Percentiles rank a stretch among this genome's conserved stretches.
Conservation (phyloP, 1,139 yeast species). For the Magnusiomyces starmeri region DNA sequence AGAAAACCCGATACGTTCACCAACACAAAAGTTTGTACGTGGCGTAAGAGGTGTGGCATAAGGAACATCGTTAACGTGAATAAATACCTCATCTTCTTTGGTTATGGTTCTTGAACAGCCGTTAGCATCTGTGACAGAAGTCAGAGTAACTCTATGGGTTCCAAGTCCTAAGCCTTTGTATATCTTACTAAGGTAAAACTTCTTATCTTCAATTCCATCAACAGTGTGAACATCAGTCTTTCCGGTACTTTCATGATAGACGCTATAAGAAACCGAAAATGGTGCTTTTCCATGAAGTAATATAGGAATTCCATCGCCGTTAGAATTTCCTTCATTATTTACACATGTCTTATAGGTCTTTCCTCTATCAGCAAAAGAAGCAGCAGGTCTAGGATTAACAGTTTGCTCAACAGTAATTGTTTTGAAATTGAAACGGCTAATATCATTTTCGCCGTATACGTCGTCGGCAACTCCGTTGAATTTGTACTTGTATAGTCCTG, state of each 20-base stretch:
- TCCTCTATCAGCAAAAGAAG: constrained; percentile 43
- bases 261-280: constrained; percentile 45
- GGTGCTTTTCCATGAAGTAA: constrained; percentile 58
- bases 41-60: constrained; percentile 44
- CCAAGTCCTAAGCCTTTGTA: constrained; percentile 45
- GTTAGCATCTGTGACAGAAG: constrained; percentile 54
- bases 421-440: constrained; percentile 28
- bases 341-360: constrained; percentile 50
- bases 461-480: constrained; percentile 63
- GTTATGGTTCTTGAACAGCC: constrained; percentile 52
- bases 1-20: constrained; percentile 75
- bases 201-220: constrained; percentile 33
- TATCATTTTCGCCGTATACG: constrained; percentile 38
- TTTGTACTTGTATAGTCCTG: constrained; percentile 56
- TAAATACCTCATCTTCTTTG: constrained; percentile 33
- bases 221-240: constrained; percentile 37
- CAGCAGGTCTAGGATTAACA: constrained; percentile 56
- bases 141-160: constrained; percentile 50
- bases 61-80: constrained; percentile 73
- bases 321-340: constrained; percentile 23
- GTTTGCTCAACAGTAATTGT: constrained; percentile 48
- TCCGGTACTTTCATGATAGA: constrained; percentile 49
- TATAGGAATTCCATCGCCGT: constrained; percentile 50
- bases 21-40: constrained; percentile 67
- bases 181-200: constrained; percentile 34